Base-by-base conservation (phyloP, 2,329 filamentous ascomycete genomes). In the Claviceps fusiformis region DNA sequence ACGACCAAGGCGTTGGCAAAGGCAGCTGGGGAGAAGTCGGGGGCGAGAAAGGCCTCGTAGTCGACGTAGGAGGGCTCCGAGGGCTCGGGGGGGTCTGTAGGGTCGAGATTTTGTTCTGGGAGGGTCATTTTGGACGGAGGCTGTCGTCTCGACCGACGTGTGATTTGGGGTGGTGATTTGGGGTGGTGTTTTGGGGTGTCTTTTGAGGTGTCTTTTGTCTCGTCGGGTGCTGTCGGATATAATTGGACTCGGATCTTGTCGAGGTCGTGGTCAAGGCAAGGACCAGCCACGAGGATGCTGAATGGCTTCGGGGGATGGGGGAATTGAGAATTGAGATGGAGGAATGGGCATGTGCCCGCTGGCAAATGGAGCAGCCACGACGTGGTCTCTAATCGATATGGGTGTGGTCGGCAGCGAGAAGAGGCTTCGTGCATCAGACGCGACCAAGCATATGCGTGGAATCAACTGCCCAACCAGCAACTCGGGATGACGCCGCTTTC, bases 1-100 rank as follows among this genome's bases (percentile, higher is more conserved):
- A 91, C 82, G 51, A 97, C 87, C 57, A 98, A 83, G 31, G 82
- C 81, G 69, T 97, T 96, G 63, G 93, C 92, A 66, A 97, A 96
- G 17, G 79, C 73, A 24, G 86, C 77, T 6, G 92, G 81, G 27
- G 85, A 87, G 74, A 98, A 98, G 58, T 80, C 75, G 11, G 90
- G 87, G 51, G 86, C 81, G 60, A 96, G 81, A 65, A 98, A 95
- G 59, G 88, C 80, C 68, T 95, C 89, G 72, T 95, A 95, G 79
- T 97, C 91, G 66, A 98, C 91, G 72, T 98, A 98, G 9, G 89
- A 93, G 45, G 84, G 79, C 56, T 86, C 83, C 48, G 80, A 77
- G 55, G 76, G 72, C 27, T 54, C 50, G 10, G 89, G 93, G 45
- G 84, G 79, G 56, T 86, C 83, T 48, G 80, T 9, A 2, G 17